Percentiles rank a stretch among this genome's conserved stretches.
phyloP scores from a whole-genome alignment of 495 filamentous ascomycete genomes.

The Hyaloscypha bicolor region DNA sequence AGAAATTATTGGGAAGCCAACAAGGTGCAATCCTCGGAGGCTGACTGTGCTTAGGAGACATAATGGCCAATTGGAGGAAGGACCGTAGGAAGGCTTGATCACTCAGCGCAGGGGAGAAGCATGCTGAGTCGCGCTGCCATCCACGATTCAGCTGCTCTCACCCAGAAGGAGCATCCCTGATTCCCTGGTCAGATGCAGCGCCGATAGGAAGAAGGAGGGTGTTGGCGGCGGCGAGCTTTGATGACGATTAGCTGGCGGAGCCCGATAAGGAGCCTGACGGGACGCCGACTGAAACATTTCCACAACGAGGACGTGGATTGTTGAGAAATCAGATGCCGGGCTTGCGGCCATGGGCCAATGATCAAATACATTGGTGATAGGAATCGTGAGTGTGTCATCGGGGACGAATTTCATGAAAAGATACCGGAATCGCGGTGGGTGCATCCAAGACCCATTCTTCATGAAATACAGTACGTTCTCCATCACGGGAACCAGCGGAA shows the following conservation, averaged over 20 bases:
- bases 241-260: not conserved
- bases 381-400: not conserved
- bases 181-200: not conserved
- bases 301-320: not conserved
- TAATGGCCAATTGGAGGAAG: not conserved
- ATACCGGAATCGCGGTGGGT: not conserved
- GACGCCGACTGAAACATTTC: constrained; percentile 2
- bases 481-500: not conserved
- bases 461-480: not conserved
- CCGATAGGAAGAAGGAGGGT: not conserved
- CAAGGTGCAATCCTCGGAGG: not conserved
- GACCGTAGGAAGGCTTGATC: not conserved
- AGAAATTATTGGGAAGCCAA: not conserved
- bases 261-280: not conserved
- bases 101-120: not conserved
- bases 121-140: constrained; percentile 6
- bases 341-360: not conserved
- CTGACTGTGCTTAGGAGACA: not conserved
- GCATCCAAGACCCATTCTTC: not conserved
- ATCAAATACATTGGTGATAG: not conserved
- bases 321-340: not conserved
- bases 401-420: too few species aligned
- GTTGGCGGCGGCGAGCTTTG: not conserved
- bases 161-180: not conserved
- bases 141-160: constrained; percentile 1